These are phyloP conservation scores for Globisporangium yorkense DNA, from an alignment of 352 stramenopile genomes.

Conservation along the genomic window DNA sequence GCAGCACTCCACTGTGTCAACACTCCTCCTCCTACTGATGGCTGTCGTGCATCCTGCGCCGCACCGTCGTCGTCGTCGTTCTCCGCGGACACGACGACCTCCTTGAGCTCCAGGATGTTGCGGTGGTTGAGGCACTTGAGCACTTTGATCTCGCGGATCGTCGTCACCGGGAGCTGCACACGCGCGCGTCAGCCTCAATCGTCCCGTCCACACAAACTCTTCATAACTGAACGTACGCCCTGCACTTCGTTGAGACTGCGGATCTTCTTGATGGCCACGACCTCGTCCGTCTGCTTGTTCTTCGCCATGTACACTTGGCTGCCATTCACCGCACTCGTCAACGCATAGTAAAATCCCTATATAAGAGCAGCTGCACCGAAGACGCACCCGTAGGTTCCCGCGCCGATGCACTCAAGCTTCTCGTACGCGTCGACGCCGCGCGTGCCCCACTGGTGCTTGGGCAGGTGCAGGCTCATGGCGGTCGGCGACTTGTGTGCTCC, in stretches of 20 bases:
- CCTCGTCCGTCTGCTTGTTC: slow-evolving; percentile 73
- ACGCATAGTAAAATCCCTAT: background rate
- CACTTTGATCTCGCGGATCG: slow-evolving; percentile 98
- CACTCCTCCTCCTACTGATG: background rate
- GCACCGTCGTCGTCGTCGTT: slow-evolving; percentile 79
- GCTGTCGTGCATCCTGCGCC: background rate
- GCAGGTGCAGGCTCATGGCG: slow-evolving; percentile 79
- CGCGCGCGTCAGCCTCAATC: background rate
- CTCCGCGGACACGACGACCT: slow-evolving; percentile 91
- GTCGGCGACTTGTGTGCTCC: background rate
- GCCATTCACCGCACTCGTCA: background rate
- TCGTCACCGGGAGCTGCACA: slow-evolving; percentile 89
- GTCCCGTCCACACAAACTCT: too few species aligned
- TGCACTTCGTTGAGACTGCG: slow-evolving; percentile 88
- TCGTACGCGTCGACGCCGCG: slow-evolving; percentile 81
- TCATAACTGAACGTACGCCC: slow-evolving; percentile 37
- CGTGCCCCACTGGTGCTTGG: slow-evolving; percentile 82
- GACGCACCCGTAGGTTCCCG: slow-evolving; percentile 81
- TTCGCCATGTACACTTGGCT: slow-evolving; percentile 89
- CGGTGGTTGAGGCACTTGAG: slow-evolving; percentile 94
- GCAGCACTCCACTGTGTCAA: background rate
- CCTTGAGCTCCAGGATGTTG: slow-evolving; percentile 95
- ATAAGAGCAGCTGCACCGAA: background rate
- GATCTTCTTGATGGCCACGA: slow-evolving; percentile 92
- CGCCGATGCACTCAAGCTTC: slow-evolving; percentile 87